These are phyloP conservation scores for Penicillium atrosanguineum DNA, from an alignment of 495 filamentous ascomycete genomes.

Conservation along the genomic window DNA sequence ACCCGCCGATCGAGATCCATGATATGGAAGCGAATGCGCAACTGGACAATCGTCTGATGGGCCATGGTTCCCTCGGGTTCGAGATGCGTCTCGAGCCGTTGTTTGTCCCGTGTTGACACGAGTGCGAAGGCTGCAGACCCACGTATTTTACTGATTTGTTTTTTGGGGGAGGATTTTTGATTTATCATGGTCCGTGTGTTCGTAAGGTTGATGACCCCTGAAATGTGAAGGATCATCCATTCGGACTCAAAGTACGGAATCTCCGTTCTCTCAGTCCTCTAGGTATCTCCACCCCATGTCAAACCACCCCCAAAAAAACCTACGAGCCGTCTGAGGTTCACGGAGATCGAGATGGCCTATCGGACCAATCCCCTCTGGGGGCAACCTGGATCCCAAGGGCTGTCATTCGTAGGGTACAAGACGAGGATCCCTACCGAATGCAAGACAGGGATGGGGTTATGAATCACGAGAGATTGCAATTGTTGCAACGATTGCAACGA, in stretches of 20 bases:
- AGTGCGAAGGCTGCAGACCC: neutral
- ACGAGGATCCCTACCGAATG: neutral
- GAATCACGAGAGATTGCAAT: neutral
- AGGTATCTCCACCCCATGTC: conserved; percentile 1
- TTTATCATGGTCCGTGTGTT: neutral
- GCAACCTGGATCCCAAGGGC: neutral
- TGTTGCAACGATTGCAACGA: too few relatives aligned
- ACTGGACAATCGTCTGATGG: neutral
- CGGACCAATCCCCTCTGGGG: conserved; percentile 7
- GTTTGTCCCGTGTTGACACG: neutral
- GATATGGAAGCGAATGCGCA: conserved; percentile 6
- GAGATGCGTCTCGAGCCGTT: neutral
- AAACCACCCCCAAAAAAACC: too few relatives aligned
- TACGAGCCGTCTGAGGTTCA: conserved; percentile 14
- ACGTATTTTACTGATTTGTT: too few relatives aligned
- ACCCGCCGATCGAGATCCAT: conserved; percentile 8
- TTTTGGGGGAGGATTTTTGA: too few relatives aligned
- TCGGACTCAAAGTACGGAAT: neutral
- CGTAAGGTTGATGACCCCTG: neutral
- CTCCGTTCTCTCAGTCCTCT: neutral
- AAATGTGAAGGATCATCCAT: neutral
- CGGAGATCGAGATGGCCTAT: conserved; percentile 4
- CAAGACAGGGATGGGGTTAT: neutral
- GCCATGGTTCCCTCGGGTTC: conserved; percentile 10
- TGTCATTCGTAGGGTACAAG: conserved; percentile 11